Evolutionary conservation across 1,284 basidiomycete species (phyloP), one percentile per base, ranked within the genome.

Genomic region (Puccinia triticina): DNA sequence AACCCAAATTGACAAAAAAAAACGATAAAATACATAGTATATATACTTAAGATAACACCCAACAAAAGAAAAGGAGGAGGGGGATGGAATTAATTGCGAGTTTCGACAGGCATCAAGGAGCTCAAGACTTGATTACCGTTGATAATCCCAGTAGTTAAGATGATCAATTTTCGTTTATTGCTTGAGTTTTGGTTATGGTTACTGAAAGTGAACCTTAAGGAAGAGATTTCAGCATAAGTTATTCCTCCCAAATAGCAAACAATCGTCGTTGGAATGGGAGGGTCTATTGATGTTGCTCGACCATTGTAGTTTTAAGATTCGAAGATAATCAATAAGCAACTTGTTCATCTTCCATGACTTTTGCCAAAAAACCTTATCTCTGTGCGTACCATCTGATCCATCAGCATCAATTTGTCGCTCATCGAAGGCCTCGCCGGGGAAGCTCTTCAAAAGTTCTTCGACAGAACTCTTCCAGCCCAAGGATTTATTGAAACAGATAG

Each of bases 241-340:
- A 96, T 96, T 2, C 97, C 97, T 50, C 97, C 97, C n/a, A 99
- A 88, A 90, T 98, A 98, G 88, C 98, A 98, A 14, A 99, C 93
- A 32, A 97, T 91, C 0, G 95, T 98, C 2, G 93, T 97, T 90
- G 64, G 71, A 34, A 32, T 50, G 26, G 57, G 32, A 64, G 40
- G 40, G 40, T 32, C 66, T 34, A 37, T 55, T 77, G 75, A 71
- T 7, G 14, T 29, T 16, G 71, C 16, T 32, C 71, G 71, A 32
- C 71, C 71, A 14, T 43, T 29, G 5, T 46, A 32, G n/a, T 14
- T 69, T 43, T 43, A 12, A 34, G 11, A 29, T 32, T n/a, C 40
- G 43, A 71, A 71, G 16, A 18, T 29, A 32, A 66, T 66, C 61
- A 26, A 29, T 46, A 43, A 7, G 21, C n/a, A 26, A n/a, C n/a